Base-by-base conservation (phyloP, 495 filamentous ascomycete genomes). In the Coniosporium apollinis region DNA sequence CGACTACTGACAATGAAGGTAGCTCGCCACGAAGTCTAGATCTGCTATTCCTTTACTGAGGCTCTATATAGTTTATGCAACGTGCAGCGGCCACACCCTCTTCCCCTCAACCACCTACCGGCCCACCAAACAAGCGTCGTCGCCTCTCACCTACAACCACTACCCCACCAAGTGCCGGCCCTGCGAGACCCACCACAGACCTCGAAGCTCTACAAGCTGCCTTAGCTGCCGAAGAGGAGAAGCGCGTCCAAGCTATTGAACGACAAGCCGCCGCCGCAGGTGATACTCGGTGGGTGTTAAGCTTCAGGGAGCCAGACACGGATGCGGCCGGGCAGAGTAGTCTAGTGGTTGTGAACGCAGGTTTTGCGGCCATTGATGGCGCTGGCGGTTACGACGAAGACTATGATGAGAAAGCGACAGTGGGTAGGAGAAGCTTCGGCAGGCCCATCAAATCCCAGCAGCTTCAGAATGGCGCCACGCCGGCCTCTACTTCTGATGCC, bases 1-100 rank as follows among this genome's bases (percentile, higher is more conserved):
- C 72, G 85, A 36, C 70, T 94, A 14, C 61, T 91, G 48, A 92
- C 80, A 17, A 94, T 94, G 86, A 94, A 94, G 59, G 74, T 73
- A 54, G 16, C 19, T 31, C 5, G n/a, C 28, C 48, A 41, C 26
- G 40, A 5, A 29, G 19, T 16, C 11, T 15, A 26, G 15, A 5
- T 20, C 22, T n/a, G 41, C 15, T 17, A 17, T 38, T 22, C 5
- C 15, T 29, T 22, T 19, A 30, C 41, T 22, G 9, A 35, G 14
- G 17, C 3, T 1, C 33, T 10, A 18, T 38, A 28, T 33, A 81
- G 72, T 97, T 97, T 57, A 97, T 97, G 89, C 89, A 94, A 68
- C 72, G 89, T 44, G 79, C 80, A 33, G 81, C 79, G 17, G 74
- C 76, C 21, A 62, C 38, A 43, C 32, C 41, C 19, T 15, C 37